Evolutionary conservation across 2,329 filamentous ascomycete genomes (phyloP).

Genomic region (Neospermospora avenae): DNA sequence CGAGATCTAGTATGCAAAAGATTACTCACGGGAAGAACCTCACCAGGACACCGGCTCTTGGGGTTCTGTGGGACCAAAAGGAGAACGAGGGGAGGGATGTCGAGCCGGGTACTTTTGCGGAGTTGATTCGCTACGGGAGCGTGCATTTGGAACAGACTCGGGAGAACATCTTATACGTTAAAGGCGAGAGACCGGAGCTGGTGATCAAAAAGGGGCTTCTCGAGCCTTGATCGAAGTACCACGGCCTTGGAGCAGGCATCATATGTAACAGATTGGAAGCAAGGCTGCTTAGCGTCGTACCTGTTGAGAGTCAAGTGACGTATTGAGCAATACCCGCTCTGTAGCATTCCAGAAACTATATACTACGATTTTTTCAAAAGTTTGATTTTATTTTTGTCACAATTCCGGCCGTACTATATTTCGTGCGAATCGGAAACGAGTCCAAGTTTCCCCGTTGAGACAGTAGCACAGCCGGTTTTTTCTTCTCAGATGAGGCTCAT

Average conservation of each 20-base stretch:
- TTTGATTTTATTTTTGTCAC: too few relatives aligned
- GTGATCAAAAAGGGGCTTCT: slow-evolving; percentile 8
- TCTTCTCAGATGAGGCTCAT: too few relatives aligned
- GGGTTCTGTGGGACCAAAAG: slow-evolving; percentile 35
- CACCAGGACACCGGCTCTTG: slow-evolving; percentile 32
- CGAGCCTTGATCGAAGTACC: neutral
- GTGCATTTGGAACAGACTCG: slow-evolving; percentile 14
- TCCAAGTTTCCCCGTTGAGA: too few relatives aligned
- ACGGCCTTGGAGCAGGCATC: neutral
- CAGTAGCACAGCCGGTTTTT: too few relatives aligned
- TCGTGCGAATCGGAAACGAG: too few relatives aligned
- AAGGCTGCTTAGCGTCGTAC: neutral
- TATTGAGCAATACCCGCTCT: too few relatives aligned
- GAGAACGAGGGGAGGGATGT: slow-evolving; percentile 35
- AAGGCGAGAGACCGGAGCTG: slow-evolving; percentile 6
- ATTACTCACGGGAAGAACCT: slow-evolving; percentile 35
- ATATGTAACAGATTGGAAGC: neutral
- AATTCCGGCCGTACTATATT: too few relatives aligned
- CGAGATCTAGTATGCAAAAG: slow-evolving; percentile 36
- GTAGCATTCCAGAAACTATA: too few relatives aligned
- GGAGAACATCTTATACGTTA: slow-evolving; percentile 4
- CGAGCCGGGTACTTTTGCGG: slow-evolving; percentile 33
- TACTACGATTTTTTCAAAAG: too few relatives aligned
- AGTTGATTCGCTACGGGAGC: slow-evolving; percentile 34
- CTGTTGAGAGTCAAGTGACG: neutral